Conservation (phyloP, 441 rosid species). For the Erodium moschatum region DNA sequence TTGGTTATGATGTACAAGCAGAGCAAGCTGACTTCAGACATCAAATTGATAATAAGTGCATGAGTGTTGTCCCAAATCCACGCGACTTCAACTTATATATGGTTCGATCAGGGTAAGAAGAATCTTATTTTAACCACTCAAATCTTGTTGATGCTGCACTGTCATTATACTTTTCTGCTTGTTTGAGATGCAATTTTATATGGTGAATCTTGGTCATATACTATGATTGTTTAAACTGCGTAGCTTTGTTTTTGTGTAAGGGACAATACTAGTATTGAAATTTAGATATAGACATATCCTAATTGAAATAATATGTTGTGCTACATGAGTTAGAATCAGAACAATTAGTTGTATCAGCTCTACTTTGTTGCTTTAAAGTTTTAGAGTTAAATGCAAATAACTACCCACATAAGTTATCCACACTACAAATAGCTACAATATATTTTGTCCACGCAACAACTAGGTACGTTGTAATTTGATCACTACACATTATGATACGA, state of each 20-base stretch:
- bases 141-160: background rate
- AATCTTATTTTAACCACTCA: background rate
- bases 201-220: too few species aligned
- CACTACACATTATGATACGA: too few species aligned
- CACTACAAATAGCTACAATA: too few species aligned
- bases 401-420: too few species aligned
- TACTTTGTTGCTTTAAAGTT: background rate
- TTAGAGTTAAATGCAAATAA: background rate
- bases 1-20: constrained; percentile 58
- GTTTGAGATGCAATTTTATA: too few species aligned
- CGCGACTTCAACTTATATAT: constrained; percentile 87
- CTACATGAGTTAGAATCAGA: background rate
- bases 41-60: constrained; percentile 82
- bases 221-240: too few species aligned
- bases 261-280: background rate
- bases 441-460: too few species aligned
- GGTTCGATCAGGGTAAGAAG: constrained; percentile 85
- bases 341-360: too few species aligned
- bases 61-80: constrained; percentile 87
- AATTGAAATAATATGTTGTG: background rate
- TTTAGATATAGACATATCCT: background rate
- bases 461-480: too few species aligned
- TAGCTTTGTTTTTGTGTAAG: too few species aligned
- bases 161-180: background rate
- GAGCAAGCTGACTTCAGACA: constrained; percentile 69